A percentile compares a stretch with the other conserved stretches of the same genome.
These are phyloP conservation scores for Lactifluus subvellereus DNA, from an alignment of 768 basidiomycete species.

Conservation along the genomic window DNA sequence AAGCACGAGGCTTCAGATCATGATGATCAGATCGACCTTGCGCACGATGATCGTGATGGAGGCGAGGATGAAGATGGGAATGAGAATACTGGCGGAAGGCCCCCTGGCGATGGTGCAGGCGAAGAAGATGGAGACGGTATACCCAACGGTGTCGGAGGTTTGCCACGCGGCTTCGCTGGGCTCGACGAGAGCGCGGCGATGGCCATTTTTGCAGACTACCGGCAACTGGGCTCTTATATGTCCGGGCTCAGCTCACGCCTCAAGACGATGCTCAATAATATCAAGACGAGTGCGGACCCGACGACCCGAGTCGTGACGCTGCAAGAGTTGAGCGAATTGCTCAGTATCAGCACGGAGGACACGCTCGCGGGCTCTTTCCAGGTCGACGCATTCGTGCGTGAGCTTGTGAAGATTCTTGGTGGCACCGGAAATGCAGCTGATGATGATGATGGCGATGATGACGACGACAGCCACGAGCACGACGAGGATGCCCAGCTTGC, in stretches of 20 bases:
- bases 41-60: conserved; percentile 43
- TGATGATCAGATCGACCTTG: conserved; percentile 41
- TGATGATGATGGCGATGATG: conserved; percentile 64
- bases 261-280: conserved; percentile 85
- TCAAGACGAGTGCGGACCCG: conserved; percentile 78
- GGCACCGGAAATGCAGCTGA: conserved; percentile 66
- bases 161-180: conserved; percentile 23
- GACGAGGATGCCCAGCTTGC: conserved; percentile 87
- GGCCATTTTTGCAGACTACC: conserved; percentile 82
- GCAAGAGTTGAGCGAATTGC: conserved; percentile 90
- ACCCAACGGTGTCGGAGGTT: conserved; percentile 27
- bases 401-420: conserved; percentile 86
- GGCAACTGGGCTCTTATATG: conserved; percentile 90
- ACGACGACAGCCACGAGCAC: conserved; percentile 53
- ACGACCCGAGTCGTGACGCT: conserved; percentile 83
- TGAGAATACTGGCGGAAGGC: conserved; percentile 35
- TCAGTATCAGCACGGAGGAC: conserved; percentile 96
- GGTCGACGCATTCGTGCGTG: conserved; percentile 85
- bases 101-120: conserved; percentile 30
- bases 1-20: conserved; percentile 44
- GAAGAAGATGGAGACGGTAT: conserved; percentile 35
- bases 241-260: conserved; percentile 80
- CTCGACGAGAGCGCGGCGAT: conserved; percentile 68
- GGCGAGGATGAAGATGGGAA: conserved; percentile 46
- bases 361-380: conserved; percentile 95